Conservation (phyloP, 208 protist species). For the Trypanosoma brucei region DNA sequence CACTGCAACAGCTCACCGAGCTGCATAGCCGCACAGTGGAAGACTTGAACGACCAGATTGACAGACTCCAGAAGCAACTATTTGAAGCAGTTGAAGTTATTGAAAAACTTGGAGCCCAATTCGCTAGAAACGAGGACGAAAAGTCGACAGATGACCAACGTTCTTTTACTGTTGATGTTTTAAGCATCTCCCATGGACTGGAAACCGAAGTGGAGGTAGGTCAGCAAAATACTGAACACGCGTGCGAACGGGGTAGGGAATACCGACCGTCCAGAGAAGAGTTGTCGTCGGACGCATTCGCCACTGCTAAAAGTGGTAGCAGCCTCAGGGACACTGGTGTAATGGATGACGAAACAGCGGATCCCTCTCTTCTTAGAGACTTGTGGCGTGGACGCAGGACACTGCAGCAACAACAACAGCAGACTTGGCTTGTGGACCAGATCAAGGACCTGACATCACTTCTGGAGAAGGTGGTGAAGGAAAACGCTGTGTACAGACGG, state of each 20-base stretch:
- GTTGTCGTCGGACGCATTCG: constrained; percentile 12
- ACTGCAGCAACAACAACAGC: constrained; percentile 36
- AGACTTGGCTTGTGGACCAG: constrained; percentile 18
- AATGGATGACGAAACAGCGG: constrained; percentile 8
- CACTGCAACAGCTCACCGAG: constrained; percentile 22
- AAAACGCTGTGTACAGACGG: constrained; percentile 36
- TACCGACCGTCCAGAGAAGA: not conserved
- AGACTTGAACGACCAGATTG: constrained; percentile 24
- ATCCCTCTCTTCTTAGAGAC: constrained; percentile 27
- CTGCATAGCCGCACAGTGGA: constrained; percentile 21
- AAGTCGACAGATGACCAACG: not conserved
- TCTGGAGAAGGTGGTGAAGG: constrained; percentile 34
- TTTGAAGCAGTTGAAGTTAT: constrained; percentile 19
- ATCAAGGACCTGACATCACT: constrained; percentile 21
- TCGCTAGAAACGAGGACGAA: not conserved
- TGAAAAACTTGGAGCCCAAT: constrained; percentile 21
- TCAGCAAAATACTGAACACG: not conserved
- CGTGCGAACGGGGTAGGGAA: not conserved
- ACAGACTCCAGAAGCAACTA: constrained; percentile 27
- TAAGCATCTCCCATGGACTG: constrained; percentile 1
- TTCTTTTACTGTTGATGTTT: constrained; percentile 6
- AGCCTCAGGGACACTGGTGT: not conserved
- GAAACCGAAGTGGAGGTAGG: not conserved
- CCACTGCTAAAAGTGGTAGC: constrained; percentile 18
- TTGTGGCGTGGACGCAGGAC: constrained; percentile 16